phyloP scores from a whole-genome alignment of 1,139 yeast genomes.

The Meyerozyma sp. region DNA sequence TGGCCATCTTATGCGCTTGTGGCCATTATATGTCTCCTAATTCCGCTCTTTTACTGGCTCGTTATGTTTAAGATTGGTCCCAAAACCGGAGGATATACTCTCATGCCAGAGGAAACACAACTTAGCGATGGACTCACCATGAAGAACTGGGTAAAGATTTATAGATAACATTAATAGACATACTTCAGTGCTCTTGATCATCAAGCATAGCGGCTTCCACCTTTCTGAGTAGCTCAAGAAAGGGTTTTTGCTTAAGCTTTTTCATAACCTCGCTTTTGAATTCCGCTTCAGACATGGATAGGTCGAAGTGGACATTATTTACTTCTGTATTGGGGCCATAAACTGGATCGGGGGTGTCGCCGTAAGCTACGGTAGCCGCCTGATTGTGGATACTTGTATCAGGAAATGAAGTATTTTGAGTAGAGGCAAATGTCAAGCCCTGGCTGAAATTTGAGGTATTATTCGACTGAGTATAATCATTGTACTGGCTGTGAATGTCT shows the following conservation, averaged over 20 bases:
- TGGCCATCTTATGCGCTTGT: constrained; percentile 52
- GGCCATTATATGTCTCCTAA: constrained; percentile 22
- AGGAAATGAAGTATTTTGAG: not conserved
- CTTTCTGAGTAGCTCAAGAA: not conserved
- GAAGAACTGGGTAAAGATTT: constrained; percentile 44
- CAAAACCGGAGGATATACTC: constrained; percentile 32
- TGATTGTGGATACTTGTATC: too few species aligned
- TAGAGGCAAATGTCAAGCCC: not conserved
- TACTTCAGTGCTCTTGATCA: not conserved
- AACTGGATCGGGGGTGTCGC: too few species aligned
- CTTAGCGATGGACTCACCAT: constrained; percentile 52
- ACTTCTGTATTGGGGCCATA: too few species aligned
- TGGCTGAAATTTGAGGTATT: not conserved
- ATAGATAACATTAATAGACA: constrained; percentile 2
- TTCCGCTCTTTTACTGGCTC: constrained; percentile 45
- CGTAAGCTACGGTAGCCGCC: too few species aligned
- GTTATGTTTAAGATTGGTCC: constrained; percentile 44
- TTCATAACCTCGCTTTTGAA: not conserved
- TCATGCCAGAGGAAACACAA: constrained; percentile 31
- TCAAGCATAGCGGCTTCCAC: not conserved
- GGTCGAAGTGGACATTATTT: too few species aligned
- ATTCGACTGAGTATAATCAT: not conserved
- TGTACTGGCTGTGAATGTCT: not conserved
- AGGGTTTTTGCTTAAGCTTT: not conserved
- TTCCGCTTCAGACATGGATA: not conserved